These are phyloP conservation scores for Pharus latifolius DNA, from an alignment of 176 grass and related monocot genomes.

Conservation along the genomic window DNA sequence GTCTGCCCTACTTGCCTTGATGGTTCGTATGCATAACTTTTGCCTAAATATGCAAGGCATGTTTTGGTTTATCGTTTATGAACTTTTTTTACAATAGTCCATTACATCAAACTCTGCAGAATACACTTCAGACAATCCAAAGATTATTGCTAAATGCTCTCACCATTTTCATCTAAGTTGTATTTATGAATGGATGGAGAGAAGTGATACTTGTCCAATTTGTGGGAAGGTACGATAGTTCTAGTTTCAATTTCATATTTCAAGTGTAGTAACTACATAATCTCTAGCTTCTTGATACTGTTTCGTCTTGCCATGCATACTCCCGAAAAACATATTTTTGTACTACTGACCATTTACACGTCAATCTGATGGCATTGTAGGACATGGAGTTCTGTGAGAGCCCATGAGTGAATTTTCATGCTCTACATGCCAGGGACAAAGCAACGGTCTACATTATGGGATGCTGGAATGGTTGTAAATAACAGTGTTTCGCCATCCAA, in stretches of 20 bases:
- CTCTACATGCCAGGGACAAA: background rate
- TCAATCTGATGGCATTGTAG: slow-evolving; percentile 25
- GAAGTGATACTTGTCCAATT: slow-evolving; percentile 84
- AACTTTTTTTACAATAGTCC: background rate
- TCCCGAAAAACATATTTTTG: background rate
- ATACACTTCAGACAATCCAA: slow-evolving; percentile 76
- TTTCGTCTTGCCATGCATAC: background rate
- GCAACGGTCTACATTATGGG: background rate
- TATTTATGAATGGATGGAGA: slow-evolving; percentile 99
- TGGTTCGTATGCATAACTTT: slow-evolving; percentile 31
- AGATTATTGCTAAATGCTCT: slow-evolving; percentile 71
- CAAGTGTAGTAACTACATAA: background rate
- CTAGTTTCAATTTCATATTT: background rate
- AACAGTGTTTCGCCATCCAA: slow-evolving; percentile 14
- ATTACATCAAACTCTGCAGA: slow-evolving; percentile 29
- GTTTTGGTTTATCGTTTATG: background rate
- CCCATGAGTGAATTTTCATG: slow-evolving; percentile 31
- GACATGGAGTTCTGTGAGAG: slow-evolving; percentile 90
- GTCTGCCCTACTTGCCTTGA: slow-evolving; percentile 91
- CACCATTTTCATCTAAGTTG: slow-evolving; percentile 95
- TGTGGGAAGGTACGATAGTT: slow-evolving; percentile 51
- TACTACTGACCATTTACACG: background rate
- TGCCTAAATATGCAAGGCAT: background rate
- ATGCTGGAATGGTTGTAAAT: slow-evolving; percentile 41
- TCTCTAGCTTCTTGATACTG: background rate